A percentile compares a stretch with the other conserved stretches of the same genome.
These are phyloP conservation scores for Pichia sp. DNA, from an alignment of 1,139 yeast genomes.

Conservation along the genomic window DNA sequence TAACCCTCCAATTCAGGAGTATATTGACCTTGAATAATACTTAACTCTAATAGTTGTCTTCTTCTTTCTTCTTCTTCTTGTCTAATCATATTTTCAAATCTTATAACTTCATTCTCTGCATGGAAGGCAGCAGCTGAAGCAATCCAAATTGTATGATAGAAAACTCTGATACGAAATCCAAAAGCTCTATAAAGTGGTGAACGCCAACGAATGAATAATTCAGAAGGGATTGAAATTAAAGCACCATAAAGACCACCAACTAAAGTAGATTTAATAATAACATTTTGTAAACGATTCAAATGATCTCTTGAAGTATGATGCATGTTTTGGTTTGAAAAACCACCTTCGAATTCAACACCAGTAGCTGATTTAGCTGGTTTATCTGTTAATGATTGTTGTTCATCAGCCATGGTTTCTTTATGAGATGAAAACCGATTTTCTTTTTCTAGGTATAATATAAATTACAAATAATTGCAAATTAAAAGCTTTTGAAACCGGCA, in stretches of 20 bases:
- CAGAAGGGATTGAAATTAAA: constrained; percentile 30
- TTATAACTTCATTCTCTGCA: constrained; percentile 30
- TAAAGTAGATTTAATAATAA: constrained; percentile 27
- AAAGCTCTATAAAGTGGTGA: constrained; percentile 32
- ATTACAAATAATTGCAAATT: too few relatives aligned
- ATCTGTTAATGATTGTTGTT: neutral
- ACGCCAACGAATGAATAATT: constrained; percentile 29
- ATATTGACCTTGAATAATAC: constrained; percentile 28
- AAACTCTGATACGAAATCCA: constrained; percentile 30
- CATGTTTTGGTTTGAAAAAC: constrained; percentile 15
- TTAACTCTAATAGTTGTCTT: constrained; percentile 28
- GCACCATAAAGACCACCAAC: constrained; percentile 32
- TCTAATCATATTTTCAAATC: constrained; percentile 27
- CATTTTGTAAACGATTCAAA: constrained; percentile 22
- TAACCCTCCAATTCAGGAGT: constrained; percentile 27
- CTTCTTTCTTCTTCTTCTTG: constrained; percentile 28
- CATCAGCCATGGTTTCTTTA: neutral
- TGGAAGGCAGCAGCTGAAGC: constrained; percentile 31
- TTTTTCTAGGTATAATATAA: too few relatives aligned
- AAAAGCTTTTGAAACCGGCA: too few relatives aligned
- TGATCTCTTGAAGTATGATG: constrained; percentile 24
- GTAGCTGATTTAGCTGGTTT: neutral
- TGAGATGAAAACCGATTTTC: neutral
- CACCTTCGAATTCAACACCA: constrained; percentile 2
- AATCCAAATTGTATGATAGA: constrained; percentile 32